Evolutionary conservation across 345 rosid species (phyloP).

Genomic region (Pugionium cornutum): DNA sequence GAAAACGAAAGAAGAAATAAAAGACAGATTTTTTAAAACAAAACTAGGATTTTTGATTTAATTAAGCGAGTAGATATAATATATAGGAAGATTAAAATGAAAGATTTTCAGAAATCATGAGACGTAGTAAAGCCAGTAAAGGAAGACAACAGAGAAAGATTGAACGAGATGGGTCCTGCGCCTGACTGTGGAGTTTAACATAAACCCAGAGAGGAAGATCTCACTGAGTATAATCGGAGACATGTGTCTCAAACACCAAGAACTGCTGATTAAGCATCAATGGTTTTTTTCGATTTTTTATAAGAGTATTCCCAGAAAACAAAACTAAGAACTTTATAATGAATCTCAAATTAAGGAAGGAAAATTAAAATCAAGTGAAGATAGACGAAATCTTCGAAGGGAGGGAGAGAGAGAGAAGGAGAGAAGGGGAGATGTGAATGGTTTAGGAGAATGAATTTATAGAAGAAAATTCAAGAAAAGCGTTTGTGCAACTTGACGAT

Average conservation of each 20-base stretch:
- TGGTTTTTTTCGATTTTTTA: conserved; percentile 15
- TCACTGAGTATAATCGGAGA: conserved; percentile 87
- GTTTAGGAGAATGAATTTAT: conserved; percentile 46
- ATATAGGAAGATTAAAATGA: background rate
- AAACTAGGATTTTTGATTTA: conserved; percentile 14
- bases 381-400: background rate
- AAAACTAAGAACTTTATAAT: background rate
- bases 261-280: conserved; percentile 68
- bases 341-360: background rate
- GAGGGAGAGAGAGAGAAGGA: conserved; percentile 24
- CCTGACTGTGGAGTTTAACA: conserved; percentile 76
- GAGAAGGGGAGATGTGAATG: conserved; percentile 20
- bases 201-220: conserved; percentile 71
- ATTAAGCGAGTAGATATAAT: conserved; percentile 10
- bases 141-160: conserved; percentile 99
- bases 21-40: background rate
- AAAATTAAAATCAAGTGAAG: background rate
- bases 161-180: conserved; percentile 98
- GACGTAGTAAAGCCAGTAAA: conserved; percentile 96
- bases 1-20: conserved; percentile 16
- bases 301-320: conserved; percentile 1
- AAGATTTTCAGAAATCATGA: conserved; percentile 51
- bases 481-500: conserved; percentile 38
- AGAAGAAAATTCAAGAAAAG: conserved; percentile 38
- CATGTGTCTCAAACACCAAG: conserved; percentile 97